Evolutionary conservation across 345 rosid species (phyloP).

Genomic region (Nephelium lappaceum): DNA sequence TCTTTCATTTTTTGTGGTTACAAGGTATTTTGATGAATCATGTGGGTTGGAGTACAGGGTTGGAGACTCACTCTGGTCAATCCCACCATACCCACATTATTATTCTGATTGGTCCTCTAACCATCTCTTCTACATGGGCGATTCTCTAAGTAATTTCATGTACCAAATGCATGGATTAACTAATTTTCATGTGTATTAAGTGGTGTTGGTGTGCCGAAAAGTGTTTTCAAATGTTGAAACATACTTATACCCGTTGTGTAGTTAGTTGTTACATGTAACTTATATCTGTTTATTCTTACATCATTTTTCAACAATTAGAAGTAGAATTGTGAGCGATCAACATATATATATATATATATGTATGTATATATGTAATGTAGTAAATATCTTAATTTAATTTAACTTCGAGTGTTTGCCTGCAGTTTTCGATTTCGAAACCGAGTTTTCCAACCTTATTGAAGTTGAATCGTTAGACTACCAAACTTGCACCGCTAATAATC

Average conservation of each 20-base stretch:
- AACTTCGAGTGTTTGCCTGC: neutral
- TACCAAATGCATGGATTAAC: neutral
- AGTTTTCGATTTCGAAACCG: slow-evolving; percentile 42
- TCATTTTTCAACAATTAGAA: too few relatives aligned
- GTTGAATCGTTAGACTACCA: slow-evolving; percentile 39
- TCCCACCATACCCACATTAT: slow-evolving; percentile 40
- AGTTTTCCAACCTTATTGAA: slow-evolving; percentile 42
- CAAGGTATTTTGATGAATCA: neutral
- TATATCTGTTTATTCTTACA: too few relatives aligned
- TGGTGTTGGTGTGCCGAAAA: neutral
- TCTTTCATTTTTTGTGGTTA: neutral
- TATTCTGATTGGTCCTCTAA: slow-evolving; percentile 49
- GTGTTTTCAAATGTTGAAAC: too few relatives aligned
- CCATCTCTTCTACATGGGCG: slow-evolving; percentile 25
- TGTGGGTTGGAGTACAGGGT: slow-evolving; percentile 24
- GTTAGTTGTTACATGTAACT: too few relatives aligned
- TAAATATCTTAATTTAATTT: too few relatives aligned
- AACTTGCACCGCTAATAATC: slow-evolving; percentile 30
- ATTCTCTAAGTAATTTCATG: slow-evolving; percentile 26
- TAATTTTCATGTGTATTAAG: neutral
- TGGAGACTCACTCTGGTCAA: slow-evolving; percentile 43
- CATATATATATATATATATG: too few relatives aligned
- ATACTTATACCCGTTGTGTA: too few relatives aligned
- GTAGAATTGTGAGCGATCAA: too few relatives aligned
- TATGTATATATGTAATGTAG: too few relatives aligned